phyloP scores from a whole-genome alignment of 2,329 filamentous ascomycete genomes.

The Colletotrichum gigasporum region DNA sequence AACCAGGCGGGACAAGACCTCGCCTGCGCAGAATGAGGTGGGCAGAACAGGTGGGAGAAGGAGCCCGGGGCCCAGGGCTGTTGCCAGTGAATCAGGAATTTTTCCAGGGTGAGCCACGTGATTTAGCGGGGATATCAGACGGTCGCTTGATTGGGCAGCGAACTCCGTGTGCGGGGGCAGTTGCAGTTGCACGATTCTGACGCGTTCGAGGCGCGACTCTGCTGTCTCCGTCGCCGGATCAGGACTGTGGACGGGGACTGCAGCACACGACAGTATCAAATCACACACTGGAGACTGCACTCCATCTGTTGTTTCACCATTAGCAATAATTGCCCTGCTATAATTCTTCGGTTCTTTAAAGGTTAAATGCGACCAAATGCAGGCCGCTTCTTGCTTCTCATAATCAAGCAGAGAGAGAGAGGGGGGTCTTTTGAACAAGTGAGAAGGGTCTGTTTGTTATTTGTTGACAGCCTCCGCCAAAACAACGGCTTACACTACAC shows the following conservation, averaged over 20 bases:
- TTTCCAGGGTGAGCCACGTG: slow-evolving; percentile 29
- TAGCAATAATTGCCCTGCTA: background rate
- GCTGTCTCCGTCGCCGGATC: background rate
- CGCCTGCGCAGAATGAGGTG: slow-evolving; percentile 2
- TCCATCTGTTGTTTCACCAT: slow-evolving; percentile 1
- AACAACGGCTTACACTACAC: background rate
- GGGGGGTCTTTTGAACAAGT: too few relatives aligned
- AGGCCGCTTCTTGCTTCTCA: background rate
- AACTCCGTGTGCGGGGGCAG: background rate
- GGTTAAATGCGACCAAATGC: background rate
- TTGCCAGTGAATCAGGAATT: slow-evolving; percentile 15
- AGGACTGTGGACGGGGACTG: background rate
- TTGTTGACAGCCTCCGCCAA: background rate
- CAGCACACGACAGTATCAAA: background rate
- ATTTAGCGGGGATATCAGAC: slow-evolving; percentile 23
- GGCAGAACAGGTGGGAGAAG: slow-evolving; percentile 28
- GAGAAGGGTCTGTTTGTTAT: background rate
- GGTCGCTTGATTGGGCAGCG: slow-evolving; percentile 20
- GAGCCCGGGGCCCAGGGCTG: slow-evolving; percentile 14
- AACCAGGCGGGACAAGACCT: slow-evolving; percentile 6
- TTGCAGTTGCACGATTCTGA: slow-evolving; percentile 27
- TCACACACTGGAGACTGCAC: background rate
- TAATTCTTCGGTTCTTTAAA: background rate
- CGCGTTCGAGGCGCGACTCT: slow-evolving; percentile 29
- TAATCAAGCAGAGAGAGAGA: background rate